Evolutionary conservation across 78 protist species (phyloP).

Genomic region (Paratrimastix pyriformis): DNA sequence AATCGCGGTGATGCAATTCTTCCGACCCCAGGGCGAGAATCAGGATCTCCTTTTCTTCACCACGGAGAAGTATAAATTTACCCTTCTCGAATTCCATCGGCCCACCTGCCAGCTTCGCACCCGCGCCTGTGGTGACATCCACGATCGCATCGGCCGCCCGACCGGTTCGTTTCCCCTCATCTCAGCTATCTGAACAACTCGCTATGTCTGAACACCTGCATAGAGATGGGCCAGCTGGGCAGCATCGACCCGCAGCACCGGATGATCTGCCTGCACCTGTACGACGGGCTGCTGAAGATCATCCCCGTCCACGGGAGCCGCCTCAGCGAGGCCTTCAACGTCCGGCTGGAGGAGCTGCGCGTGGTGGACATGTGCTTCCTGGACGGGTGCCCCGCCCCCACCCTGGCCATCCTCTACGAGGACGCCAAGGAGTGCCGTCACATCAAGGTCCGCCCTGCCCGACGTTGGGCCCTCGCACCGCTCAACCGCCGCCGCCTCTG

Average conservation of each 20-base stretch:
- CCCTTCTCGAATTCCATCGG: constrained; percentile 45
- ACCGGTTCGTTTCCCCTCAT: too few relatives aligned
- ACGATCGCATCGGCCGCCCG: constrained; percentile 3
- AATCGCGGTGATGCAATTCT: constrained; percentile 31
- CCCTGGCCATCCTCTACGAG: constrained; percentile 57
- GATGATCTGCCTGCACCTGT: constrained; percentile 45
- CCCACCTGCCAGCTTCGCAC: constrained; percentile 46
- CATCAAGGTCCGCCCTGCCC: too few relatives aligned
- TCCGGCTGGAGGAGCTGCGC: constrained; percentile 45
- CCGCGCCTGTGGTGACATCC: constrained; percentile 43
- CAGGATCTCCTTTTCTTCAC: constrained; percentile 40
- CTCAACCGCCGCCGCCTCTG: too few relatives aligned
- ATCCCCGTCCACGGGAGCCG: constrained; percentile 38
- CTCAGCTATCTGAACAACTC: too few relatives aligned
- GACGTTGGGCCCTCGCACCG: too few relatives aligned
- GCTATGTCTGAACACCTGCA: constrained; percentile 40
- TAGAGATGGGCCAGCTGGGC: constrained; percentile 35
- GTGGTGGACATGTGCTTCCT: constrained; percentile 62
- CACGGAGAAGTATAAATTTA: constrained; percentile 49
- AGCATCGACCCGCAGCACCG: constrained; percentile 58
- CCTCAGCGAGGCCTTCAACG: background rate
- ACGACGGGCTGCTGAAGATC: constrained; percentile 46
- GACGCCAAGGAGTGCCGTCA: constrained; percentile 47
- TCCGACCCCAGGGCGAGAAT: constrained; percentile 19
- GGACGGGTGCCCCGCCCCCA: constrained; percentile 34